A percentile compares a stretch with the other conserved stretches of the same genome.
phyloP scores from a whole-genome alignment of 495 filamentous ascomycete species.

The Neurospora hispaniola region DNA sequence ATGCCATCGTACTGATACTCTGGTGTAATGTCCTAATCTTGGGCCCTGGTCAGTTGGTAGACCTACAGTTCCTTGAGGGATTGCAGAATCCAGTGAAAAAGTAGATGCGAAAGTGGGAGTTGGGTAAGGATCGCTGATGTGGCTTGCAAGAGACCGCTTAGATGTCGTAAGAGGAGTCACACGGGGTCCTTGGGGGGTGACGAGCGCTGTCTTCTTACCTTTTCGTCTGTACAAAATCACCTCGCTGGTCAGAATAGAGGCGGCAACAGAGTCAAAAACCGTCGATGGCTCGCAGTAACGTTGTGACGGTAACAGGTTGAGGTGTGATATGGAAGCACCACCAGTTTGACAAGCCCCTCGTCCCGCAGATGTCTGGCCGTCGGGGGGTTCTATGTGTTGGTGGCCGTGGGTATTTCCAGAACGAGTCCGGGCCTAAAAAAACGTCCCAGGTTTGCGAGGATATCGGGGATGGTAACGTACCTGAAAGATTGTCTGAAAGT shows the following conservation, averaged over 20 bases:
- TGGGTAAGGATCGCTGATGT: neutral
- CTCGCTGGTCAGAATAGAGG: neutral
- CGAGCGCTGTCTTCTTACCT: neutral
- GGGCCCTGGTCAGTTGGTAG: neutral
- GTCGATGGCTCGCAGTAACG: neutral
- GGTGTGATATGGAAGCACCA: neutral
- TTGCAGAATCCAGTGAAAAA: neutral
- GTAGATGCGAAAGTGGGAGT: neutral
- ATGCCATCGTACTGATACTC: constrained; percentile 4
- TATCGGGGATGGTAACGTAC: neutral
- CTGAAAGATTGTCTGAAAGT: neutral
- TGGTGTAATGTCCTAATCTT: neutral
- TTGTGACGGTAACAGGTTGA: neutral
- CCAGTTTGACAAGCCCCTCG: neutral
- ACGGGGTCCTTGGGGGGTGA: neutral
- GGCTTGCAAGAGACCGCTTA: neutral
- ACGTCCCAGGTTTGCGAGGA: neutral
- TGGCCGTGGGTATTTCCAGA: neutral
- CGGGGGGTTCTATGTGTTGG: neutral
- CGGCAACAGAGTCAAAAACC: neutral
- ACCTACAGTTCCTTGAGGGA: neutral
- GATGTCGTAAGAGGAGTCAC: neutral
- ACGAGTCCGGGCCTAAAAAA: neutral
- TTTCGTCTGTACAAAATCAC: neutral
- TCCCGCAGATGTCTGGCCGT: neutral